phyloP scores from a whole-genome alignment of 2,329 filamentous ascomycete genomes.

The Aspergillus chevalieri region DNA sequence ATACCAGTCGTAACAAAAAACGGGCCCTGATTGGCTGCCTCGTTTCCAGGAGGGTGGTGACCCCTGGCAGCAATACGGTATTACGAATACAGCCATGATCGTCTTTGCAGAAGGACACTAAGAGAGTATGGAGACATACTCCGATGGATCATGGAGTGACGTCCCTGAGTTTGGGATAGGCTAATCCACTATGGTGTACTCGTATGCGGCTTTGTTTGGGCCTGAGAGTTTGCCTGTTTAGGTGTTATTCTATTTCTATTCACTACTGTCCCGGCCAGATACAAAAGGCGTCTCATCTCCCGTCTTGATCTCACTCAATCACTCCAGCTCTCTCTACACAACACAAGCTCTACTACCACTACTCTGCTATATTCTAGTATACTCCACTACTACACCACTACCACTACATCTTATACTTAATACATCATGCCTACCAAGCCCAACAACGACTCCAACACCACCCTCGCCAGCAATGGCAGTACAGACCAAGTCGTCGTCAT shows the following conservation, averaged over 20 bases:
- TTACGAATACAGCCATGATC: not conserved
- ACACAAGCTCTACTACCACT: not conserved
- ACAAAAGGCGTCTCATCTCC: slow-evolving; percentile 1
- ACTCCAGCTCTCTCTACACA: not conserved
- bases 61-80: not conserved
- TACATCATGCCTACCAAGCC: slow-evolving; percentile 30
- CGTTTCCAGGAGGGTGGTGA: not conserved
- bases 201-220: not conserved
- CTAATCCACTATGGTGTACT: not conserved
- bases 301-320: not conserved
- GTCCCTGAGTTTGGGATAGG: not conserved
- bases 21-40: not conserved
- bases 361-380: not conserved
- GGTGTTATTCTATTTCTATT: not conserved
- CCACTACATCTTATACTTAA: slow-evolving; percentile 11
- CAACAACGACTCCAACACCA: slow-evolving; percentile 30
- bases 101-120: not conserved
- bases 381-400: slow-evolving; percentile 5
- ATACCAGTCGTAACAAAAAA: not conserved
- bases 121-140: not conserved
- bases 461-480: slow-evolving; percentile 26
- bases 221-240: not conserved
- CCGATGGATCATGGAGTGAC: not conserved
- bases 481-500: slow-evolving; percentile 24
- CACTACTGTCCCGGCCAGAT: not conserved